Evolutionary conservation across 352 stramenopile species (phyloP), one percentile per base, ranked within the genome.

Genomic region (Pythium insidiosum): DNA sequence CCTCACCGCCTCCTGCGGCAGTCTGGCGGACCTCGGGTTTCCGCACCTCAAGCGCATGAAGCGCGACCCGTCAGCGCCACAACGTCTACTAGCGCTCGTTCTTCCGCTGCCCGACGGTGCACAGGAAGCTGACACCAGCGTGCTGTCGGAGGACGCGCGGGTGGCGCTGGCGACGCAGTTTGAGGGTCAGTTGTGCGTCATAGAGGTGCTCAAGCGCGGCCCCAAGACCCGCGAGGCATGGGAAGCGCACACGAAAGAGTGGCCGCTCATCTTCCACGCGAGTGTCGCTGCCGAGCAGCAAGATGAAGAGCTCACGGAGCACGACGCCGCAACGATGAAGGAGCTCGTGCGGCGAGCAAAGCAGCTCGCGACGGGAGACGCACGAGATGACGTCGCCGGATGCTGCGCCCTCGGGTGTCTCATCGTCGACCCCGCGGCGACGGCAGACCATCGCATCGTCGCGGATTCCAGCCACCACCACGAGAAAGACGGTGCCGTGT

Each of bases 31-130:
- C 38, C 50, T 87, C 26, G 78, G 81, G 18, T 90, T 81, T 46
- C 60, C 56, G 26, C 81, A 93, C 40, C 61, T 93, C 29, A 93
- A 93, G 61, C 81, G 81, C 28, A 72, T 93, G 40, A 90, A 88
- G 49, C 89, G 89, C 53, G 64, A 77, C 44, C 45, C 75, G 16
- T 31, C 43, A 22, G 12, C 40, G 6, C 42, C 54, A 5, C 33
- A 66, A 25, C 57, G 58, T 13, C 68, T 88, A 31, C 48, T 87
- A 30, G 73, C 78, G 35, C 61, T 93, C 23, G 38, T 89, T 34
- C 52, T 50, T 15, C 71, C 81, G 0, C 38, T 66, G 13, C 28
- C 53, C 11, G 44, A 48, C 6, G 23, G 28, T 3, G 47, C 48
- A n/a, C n/a, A n/a, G n/a, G n/a, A n/a, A n/a, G n/a, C n/a, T n/a